phyloP scores from a whole-genome alignment of 2,329 filamentous ascomycete species.

The Colletotrichum musicola region DNA sequence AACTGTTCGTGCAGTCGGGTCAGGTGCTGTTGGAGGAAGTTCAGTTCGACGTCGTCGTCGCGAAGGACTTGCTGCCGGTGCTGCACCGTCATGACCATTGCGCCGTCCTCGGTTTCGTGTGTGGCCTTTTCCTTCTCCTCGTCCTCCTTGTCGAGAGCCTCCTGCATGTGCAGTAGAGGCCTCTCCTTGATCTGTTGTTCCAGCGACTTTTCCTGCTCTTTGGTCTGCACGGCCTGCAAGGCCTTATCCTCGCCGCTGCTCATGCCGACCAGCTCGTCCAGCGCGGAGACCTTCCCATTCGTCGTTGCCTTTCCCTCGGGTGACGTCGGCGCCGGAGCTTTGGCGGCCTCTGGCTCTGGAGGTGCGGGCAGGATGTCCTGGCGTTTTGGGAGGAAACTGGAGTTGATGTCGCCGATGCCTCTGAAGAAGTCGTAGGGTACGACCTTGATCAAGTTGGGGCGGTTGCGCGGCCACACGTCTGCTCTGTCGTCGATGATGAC shows the following conservation, averaged over 20 bases:
- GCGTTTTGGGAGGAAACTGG: constrained; percentile 91
- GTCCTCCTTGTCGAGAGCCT: constrained; percentile 88
- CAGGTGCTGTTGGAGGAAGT: constrained; percentile 81
- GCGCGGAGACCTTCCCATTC: constrained; percentile 54
- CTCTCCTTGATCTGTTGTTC: constrained; percentile 91
- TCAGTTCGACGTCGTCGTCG: constrained; percentile 88
- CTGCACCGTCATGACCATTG: constrained; percentile 31
- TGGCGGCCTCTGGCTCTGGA: constrained; percentile 5
- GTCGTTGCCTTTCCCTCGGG: constrained; percentile 5
- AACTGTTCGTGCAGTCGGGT: constrained; percentile 82
- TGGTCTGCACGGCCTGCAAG: constrained; percentile 79
- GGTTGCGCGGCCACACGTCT: constrained; percentile 94
- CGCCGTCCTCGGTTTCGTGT: constrained; percentile 57
- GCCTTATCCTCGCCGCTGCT: constrained; percentile 76
- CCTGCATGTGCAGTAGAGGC: constrained; percentile 91
- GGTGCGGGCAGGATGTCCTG: constrained; percentile 61
- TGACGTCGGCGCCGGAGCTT: constrained; percentile 3
- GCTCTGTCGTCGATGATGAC: constrained; percentile 98
- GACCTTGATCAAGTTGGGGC: constrained; percentile 93
- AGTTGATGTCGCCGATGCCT: constrained; percentile 98
- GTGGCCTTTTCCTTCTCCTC: constrained; percentile 68
- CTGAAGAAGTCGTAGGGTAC: constrained; percentile 98
- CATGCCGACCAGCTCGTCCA: constrained; percentile 85
- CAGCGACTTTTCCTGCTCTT: constrained; percentile 88
- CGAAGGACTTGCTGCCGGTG: constrained; percentile 81